Evolutionary conservation across 306 rosid species (phyloP), one percentile per base, ranked within the genome.

Genomic region (Castanea mollissima): DNA sequence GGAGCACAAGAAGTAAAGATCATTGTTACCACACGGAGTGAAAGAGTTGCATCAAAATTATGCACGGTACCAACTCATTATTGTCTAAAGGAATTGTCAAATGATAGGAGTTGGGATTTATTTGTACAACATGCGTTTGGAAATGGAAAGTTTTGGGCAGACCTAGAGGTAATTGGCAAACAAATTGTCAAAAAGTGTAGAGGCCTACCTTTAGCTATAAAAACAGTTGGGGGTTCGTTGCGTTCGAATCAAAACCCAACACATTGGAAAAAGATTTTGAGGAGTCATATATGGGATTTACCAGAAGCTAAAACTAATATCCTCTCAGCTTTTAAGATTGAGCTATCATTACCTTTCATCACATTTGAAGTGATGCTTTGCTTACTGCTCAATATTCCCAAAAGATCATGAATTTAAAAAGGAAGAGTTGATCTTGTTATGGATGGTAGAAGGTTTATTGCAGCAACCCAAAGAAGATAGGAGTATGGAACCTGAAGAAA

Each of bases 391-490:
- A 56, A 58, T 82, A 23, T 82, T 73, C 23, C 86, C 88, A 2
- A 80, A 80, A 38, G 78, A 83, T 68, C 64, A 35, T 58, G 38
- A 23, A 23, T 74, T 84, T n/a, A 2, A 76, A 10, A 89, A 46
- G 60, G 59, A 68, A 67, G 6, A 25, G 1, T 21, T 86, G 23
- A 59, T 89, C 69, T 46, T 20, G 59, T 60, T 84, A 3, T 89
- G 89, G 92, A 83, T 83, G 88, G 90, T 83, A 15, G 83, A 89
- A 76, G 82, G 83, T 11, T 58, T 86, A 5, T n/a, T 86, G 5
- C 78, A 44, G 2, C 46, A 58, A 54, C 21, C 73, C 15, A 63
- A 11, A 10, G 73, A 51, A 19, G 67, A 74, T 10, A 52, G 54
- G 16, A 9, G 1, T 46, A 46, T 55, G 10, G 52, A 38, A 27